A percentile compares a stretch with the other conserved stretches of the same genome.
Conservation (phyloP, 352 stramenopile genomes). For the Saprolegnia parasitica region DNA sequence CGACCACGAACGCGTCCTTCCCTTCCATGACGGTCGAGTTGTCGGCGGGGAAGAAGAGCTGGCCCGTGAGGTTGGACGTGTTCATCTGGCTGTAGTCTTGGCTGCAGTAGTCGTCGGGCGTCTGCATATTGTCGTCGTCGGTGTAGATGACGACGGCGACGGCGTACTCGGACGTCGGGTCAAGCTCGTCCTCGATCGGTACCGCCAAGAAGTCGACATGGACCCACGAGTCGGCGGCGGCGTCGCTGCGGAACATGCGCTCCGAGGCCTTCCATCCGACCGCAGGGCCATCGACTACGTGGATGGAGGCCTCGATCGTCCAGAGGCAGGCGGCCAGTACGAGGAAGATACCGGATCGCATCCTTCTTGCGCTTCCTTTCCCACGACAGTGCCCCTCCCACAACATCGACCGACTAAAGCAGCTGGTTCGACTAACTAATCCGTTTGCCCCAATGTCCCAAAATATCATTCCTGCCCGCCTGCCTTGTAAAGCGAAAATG, state of each 20-base stretch:
- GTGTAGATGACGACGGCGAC: conserved; percentile 64
- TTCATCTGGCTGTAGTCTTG: conserved; percentile 54
- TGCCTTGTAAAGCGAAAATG: too few species aligned
- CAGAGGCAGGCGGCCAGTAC: not conserved
- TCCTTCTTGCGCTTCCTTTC: not conserved
- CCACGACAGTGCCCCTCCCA: not conserved
- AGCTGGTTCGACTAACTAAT: not conserved
- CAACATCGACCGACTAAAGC: not conserved
- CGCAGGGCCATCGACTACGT: conserved; percentile 22
- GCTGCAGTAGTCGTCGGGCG: conserved; percentile 61
- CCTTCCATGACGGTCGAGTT: conserved; percentile 43
- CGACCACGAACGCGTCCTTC: conserved; percentile 48
- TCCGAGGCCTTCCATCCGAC: conserved; percentile 60
- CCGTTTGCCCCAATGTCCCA: too few species aligned
- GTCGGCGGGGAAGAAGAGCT: conserved; percentile 51
- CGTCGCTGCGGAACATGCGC: conserved; percentile 71
- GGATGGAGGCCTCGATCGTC: conserved; percentile 14
- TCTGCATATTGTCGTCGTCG: conserved; percentile 35
- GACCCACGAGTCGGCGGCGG: conserved; percentile 50
- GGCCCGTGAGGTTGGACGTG: conserved; percentile 37
- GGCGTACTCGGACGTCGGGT: conserved; percentile 43
- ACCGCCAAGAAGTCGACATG: conserved; percentile 46
- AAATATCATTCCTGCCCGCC: too few species aligned
- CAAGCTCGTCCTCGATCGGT: conserved; percentile 45
- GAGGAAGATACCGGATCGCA: not conserved